Conservation (phyloP, 768 basidiomycete genomes). For the Leccinum boreale region DNA sequence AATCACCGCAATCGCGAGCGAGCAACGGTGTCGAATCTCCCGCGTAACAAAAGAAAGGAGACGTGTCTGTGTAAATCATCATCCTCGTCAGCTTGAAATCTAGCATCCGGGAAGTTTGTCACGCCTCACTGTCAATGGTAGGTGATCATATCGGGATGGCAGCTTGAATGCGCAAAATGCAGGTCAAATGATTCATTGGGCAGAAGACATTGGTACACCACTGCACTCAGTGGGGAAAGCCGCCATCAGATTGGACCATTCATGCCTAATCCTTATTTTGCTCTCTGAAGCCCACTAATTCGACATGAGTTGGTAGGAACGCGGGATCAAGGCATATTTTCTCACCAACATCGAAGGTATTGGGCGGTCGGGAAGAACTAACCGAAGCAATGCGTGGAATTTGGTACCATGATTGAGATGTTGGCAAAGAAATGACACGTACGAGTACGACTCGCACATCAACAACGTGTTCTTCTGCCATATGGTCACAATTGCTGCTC, state of each 20-base stretch:
- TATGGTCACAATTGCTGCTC: too few relatives aligned
- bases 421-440: too few relatives aligned
- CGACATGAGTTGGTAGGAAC: conserved; percentile 1
- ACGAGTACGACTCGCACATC: too few relatives aligned
- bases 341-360: conserved; percentile 82
- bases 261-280: conserved; percentile 16
- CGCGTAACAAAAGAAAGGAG: background rate
- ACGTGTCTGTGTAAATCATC: background rate
- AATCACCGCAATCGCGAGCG: background rate
- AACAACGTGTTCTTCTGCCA: too few relatives aligned
- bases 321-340: conserved; percentile 2
- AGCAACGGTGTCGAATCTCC: background rate
- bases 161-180: background rate
- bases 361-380: conserved; percentile 51
- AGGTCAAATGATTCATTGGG: background rate
- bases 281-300: conserved; percentile 49
- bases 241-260: background rate
- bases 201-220: background rate
- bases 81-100: background rate
- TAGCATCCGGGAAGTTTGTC: background rate
- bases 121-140: background rate
- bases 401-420: conserved; percentile 1
- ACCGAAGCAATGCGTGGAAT: background rate
- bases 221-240: background rate
- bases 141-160: background rate